Conservation (phyloP, 768 basidiomycete species). For the Mycena alexandri region DNA sequence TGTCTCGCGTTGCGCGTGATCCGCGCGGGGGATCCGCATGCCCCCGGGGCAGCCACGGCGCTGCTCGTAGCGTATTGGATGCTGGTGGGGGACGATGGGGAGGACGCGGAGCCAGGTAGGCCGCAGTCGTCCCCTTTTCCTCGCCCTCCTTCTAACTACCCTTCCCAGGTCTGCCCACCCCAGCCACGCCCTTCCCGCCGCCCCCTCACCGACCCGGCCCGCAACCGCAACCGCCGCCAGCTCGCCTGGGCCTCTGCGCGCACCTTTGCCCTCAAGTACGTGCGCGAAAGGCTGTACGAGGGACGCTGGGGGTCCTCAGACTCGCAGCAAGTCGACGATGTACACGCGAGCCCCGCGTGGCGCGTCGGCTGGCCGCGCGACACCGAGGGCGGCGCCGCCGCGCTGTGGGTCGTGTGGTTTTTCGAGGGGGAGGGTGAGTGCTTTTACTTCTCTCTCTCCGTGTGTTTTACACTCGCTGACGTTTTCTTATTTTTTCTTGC, state of each 20-base stretch:
- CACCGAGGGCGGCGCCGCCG: constrained; percentile 12
- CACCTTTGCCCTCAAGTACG: constrained; percentile 19
- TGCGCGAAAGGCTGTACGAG: constrained; percentile 9
- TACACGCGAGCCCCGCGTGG: constrained; percentile 7
- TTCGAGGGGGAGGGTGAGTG: constrained; percentile 25
- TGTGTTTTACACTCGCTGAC: neutral
- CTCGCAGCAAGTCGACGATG: neutral
- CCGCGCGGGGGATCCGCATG: constrained; percentile 11
- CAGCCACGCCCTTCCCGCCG: neutral
- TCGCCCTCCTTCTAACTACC: neutral
- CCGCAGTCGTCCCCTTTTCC: neutral
- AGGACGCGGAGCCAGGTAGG: neutral
- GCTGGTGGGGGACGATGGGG: constrained; percentile 19
- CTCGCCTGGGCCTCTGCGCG: constrained; percentile 31
- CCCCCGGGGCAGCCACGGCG: constrained; percentile 8
- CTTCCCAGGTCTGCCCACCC: neutral
- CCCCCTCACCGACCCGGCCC: neutral
- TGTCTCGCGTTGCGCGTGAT: constrained; percentile 7
- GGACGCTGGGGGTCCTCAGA: constrained; percentile 18
- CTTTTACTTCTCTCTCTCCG: neutral
- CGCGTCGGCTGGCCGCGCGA: constrained; percentile 31
- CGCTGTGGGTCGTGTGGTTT: constrained; percentile 30
- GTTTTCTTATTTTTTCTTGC: too few relatives aligned
- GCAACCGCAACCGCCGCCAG: constrained; percentile 17
- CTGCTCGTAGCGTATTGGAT: constrained; percentile 23